Evolutionary conservation across 139 green algal genomes (phyloP), one percentile per base, ranked within the genome.

Genomic region (Mesotaenium endlicherianum): DNA sequence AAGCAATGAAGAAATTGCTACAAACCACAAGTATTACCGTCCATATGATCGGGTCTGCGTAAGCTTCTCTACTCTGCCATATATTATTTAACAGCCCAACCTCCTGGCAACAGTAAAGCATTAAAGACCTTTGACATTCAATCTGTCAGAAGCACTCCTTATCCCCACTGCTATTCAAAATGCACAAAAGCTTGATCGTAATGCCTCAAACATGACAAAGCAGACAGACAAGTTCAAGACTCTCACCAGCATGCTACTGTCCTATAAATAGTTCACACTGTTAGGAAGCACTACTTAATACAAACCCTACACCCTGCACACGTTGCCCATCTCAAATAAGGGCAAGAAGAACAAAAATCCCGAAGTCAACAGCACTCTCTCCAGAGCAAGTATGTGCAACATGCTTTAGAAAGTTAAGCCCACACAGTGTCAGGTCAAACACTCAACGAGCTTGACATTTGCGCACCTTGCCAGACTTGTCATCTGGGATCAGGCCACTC

Each of bases 381-480:
- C 26, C 53, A 20, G 53, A 26, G 26, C 26, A 64, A 64, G 26
- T 20, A 64, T 34, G 53, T 64, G 53, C 53, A 20, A 34, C 20
- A 64, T 34, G 53, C 20, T 20, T 26, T 26, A 34, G 53, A 64
- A 26, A 34, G 20, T 64, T 64, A 64, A 64, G 53, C 20, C 26
- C 20, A 26, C 53, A 20, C 53, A 26, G 26, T 26, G 26, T 34
- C 53, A n/a, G n/a, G n/a, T n/a, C n/a, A n/a, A n/a, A n/a, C n/a
- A n/a, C n/a, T n/a, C n/a, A 64, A 64, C 26, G 26, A 64, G 53
- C 26, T 20, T 64, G 26, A 64, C 26, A 77, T 6, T 20, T 40
- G 34, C 47, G 71, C 53, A 86, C 81, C 81, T 87, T 87, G 17
- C 36, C 77, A 38, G 81, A 78, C 71, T 80, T 85, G 31, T 42